These are phyloP conservation scores for Aspergillus transmontanensis DNA, from an alignment of 2,329 filamentous ascomycete species.

Conservation along the genomic window DNA sequence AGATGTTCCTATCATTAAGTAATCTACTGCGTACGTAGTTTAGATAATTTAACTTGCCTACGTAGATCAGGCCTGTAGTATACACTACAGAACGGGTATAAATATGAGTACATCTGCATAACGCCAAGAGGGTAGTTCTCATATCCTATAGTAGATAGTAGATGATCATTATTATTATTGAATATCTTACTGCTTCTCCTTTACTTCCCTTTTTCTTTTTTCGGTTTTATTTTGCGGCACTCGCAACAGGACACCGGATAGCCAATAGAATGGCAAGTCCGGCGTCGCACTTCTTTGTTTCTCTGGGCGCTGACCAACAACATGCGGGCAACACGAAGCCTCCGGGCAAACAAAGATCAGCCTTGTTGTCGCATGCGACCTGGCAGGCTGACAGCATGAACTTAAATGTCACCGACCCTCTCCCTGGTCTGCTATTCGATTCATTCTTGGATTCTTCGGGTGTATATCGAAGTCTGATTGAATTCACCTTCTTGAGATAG, in stretches of 20 bases:
- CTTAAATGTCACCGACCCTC: neutral
- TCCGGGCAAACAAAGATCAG: neutral
- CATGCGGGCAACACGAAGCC: constrained; percentile 1
- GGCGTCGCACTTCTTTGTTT: neutral
- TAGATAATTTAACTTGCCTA: too few relatives aligned
- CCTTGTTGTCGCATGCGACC: neutral
- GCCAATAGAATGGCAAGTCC: neutral
- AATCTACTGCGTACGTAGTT: too few relatives aligned
- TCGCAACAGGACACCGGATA: neutral
- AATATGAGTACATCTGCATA: too few relatives aligned
- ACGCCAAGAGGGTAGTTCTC: too few relatives aligned
- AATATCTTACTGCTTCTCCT: neutral
- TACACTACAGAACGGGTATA: too few relatives aligned
- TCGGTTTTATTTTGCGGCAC: neutral
- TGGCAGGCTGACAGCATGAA: neutral
- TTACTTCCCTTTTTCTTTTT: neutral
- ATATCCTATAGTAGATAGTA: too few relatives aligned
- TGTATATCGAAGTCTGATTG: neutral
- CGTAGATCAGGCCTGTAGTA: too few relatives aligned
- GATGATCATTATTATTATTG: neutral
- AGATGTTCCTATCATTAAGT: too few relatives aligned
- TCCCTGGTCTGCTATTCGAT: neutral
- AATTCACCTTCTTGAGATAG: neutral
- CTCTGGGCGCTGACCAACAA: neutral
- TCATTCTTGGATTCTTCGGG: neutral